Percentiles rank a stretch among this genome's conserved stretches.
Evolutionary conservation across 257 asterid species (phyloP).

Genomic region (Nicotiana otophora): DNA sequence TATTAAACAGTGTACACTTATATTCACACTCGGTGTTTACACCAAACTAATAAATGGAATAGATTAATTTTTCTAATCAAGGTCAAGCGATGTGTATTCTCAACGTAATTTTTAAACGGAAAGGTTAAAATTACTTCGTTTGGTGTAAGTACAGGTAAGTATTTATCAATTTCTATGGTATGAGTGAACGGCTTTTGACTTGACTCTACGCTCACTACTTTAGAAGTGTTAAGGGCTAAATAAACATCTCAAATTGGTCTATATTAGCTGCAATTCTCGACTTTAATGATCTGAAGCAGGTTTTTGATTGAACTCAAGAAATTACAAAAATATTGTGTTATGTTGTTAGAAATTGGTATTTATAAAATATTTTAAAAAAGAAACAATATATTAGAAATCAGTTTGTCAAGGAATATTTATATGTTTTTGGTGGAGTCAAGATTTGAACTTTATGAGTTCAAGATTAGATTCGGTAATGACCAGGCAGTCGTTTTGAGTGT

Average conservation of each 20-base stretch:
- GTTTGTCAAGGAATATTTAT: too few relatives aligned
- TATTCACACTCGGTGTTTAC: background rate
- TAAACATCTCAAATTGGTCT: background rate
- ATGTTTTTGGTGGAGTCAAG: too few relatives aligned
- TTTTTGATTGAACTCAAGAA: background rate
- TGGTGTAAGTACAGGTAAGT: background rate
- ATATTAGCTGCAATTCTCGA: background rate
- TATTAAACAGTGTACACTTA: background rate
- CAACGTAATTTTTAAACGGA: too few relatives aligned
- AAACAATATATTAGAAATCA: background rate
- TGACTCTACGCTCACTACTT: background rate
- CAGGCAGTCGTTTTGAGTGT: too few relatives aligned
- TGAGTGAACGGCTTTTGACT: background rate
- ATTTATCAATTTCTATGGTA: background rate
- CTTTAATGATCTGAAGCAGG: background rate
- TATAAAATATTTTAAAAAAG: too few relatives aligned
- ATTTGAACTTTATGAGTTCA: too few relatives aligned
- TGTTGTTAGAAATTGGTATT: too few relatives aligned
- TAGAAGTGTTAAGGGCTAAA: too few relatives aligned
- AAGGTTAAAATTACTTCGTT: too few relatives aligned
- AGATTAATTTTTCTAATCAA: background rate
- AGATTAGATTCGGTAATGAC: too few relatives aligned
- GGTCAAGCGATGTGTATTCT: background rate
- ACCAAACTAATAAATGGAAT: background rate
- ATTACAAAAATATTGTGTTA: too few relatives aligned